Evolutionary conservation across 164 flowering plant species (phyloP).

Genomic region (Chloranthus sessilifolius): DNA sequence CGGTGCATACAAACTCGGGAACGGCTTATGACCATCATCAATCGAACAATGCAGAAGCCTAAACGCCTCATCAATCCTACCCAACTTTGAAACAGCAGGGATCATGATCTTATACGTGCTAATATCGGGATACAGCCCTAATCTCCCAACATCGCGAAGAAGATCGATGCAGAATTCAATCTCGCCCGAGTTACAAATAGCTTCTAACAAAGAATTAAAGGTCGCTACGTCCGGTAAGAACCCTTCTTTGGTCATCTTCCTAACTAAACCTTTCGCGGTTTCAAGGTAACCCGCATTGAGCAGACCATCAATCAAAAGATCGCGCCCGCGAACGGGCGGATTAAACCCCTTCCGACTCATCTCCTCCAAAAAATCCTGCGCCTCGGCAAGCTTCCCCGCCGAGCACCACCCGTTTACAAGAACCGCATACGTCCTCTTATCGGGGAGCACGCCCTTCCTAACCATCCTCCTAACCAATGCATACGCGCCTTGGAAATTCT

Average conservation of each 20-base stretch:
- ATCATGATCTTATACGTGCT: conserved; percentile 72
- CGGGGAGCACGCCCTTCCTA: conserved; percentile 58
- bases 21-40: conserved; percentile 79
- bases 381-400: conserved; percentile 80
- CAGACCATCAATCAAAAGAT: conserved; percentile 79
- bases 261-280: conserved; percentile 72
- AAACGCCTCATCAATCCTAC: conserved; percentile 74
- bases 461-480: conserved; percentile 79
- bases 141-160: conserved; percentile 40
- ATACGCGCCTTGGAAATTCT: conserved; percentile 83
- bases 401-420: conserved; percentile 94
- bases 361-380: conserved; percentile 78
- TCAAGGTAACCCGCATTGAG: conserved; percentile 83
- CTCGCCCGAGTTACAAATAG: conserved; percentile 61
- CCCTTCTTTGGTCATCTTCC: conserved; percentile 80
- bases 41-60: conserved; percentile 51
- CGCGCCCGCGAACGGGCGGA: conserved; percentile 90
- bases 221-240: conserved; percentile 66
- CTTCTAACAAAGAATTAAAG: conserved; percentile 63
- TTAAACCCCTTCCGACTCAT: conserved; percentile 84
- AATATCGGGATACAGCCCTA: conserved; percentile 64
- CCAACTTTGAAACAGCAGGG: conserved; percentile 60
- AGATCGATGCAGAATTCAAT: conserved; percentile 63
- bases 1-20: conserved; percentile 88
- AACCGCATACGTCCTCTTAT: conserved; percentile 58